These are phyloP conservation scores for Parasitella parasitica DNA, from an alignment of 371 early-diverging fungal species.

Conservation along the genomic window DNA sequence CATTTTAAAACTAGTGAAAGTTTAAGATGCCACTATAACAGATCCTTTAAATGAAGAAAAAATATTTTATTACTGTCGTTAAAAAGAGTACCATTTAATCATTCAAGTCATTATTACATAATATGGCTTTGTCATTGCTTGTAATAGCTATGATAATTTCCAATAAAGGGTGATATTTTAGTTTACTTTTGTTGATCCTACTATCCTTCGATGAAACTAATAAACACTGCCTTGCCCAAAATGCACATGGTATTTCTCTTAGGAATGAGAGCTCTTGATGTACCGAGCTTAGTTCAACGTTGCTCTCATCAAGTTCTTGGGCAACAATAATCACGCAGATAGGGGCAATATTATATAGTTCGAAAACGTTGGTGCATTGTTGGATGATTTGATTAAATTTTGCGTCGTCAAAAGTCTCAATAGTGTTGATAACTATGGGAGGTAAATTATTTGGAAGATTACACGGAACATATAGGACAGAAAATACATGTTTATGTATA, in stretches of 20 bases:
- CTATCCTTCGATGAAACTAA: conserved; percentile 17
- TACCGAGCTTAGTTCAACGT: conserved; percentile 15
- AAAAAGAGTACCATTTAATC: background rate
- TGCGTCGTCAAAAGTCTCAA: conserved; percentile 18
- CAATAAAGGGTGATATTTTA: conserved; percentile 14
- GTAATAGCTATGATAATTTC: conserved; percentile 25
- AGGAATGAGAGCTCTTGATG: conserved; percentile 14
- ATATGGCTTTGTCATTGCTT: conserved; percentile 18
- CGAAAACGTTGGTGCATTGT: conserved; percentile 20
- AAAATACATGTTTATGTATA: background rate
- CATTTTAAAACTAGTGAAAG: conserved; percentile 13
- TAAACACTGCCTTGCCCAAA: conserved; percentile 22
- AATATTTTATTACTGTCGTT: conserved; percentile 1
- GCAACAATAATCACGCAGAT: conserved; percentile 15
- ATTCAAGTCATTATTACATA: conserved; percentile 8
- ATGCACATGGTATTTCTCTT: conserved; percentile 14
- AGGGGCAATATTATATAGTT: conserved; percentile 4
- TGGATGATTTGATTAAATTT: conserved; percentile 19
- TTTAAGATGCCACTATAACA: conserved; percentile 20
- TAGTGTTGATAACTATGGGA: conserved; percentile 15
- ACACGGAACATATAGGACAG: conserved; percentile 13
- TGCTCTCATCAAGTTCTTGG: conserved; percentile 18
- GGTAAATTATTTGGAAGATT: conserved; percentile 9
- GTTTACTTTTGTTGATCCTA: conserved; percentile 15
- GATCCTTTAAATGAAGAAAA: conserved; percentile 18